phyloP scores from a whole-genome alignment of 106 monocot genomes.

The Dioscorea alata region DNA sequence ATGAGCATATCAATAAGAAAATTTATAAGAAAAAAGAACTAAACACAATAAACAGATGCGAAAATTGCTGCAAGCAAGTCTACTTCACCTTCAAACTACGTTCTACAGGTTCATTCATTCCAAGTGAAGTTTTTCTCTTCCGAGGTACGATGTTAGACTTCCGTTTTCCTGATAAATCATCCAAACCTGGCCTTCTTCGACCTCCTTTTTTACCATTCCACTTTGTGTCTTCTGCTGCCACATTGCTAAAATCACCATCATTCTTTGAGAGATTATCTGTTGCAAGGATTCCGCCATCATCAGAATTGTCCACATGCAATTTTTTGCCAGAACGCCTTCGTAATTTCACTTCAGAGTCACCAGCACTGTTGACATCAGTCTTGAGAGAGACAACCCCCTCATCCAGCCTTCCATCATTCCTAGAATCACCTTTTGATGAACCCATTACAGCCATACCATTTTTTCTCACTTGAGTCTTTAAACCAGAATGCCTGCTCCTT shows the following conservation, averaged over 20 bases:
- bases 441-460: constrained; percentile 1
- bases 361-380: constrained; percentile 22
- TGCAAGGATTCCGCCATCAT: constrained; percentile 5
- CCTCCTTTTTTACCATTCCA: constrained; percentile 10
- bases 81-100: constrained; percentile 31
- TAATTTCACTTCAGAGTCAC: constrained; percentile 40
- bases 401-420: constrained; percentile 5
- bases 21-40: not conserved
- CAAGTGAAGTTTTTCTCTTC: constrained; percentile 2
- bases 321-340: constrained; percentile 23
- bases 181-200: constrained; percentile 4
- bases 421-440: not conserved
- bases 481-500: constrained; percentile 23
- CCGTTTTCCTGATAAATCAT: constrained; percentile 7
- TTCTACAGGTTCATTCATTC: constrained; percentile 17
- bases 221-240: constrained; percentile 7
- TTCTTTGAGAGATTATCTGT: constrained; percentile 4
- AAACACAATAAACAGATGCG: not conserved
- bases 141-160: constrained; percentile 10
- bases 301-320: constrained; percentile 2
- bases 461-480: constrained; percentile 11
- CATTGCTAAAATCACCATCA: not conserved
- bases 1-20: not conserved
- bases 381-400: constrained; percentile 9
- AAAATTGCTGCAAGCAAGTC: not conserved